These are phyloP conservation scores for Scytalidium lignicola DNA, from an alignment of 2,329 filamentous ascomycete species.

Conservation along the genomic window DNA sequence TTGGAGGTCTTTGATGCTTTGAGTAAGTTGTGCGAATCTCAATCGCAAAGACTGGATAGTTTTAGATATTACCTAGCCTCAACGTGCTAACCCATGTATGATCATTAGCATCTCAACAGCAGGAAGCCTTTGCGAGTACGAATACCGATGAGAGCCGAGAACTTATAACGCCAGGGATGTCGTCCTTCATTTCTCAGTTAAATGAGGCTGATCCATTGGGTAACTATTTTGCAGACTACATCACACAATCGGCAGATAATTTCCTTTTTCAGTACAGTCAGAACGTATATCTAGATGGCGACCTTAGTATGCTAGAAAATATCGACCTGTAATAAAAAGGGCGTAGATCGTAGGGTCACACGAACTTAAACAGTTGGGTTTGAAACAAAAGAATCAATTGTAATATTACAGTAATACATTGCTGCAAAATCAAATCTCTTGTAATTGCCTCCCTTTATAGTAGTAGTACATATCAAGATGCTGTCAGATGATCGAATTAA, in stretches of 20 bases:
- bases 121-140: not conserved
- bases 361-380: too few relatives aligned
- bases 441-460: too few relatives aligned
- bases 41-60: too few relatives aligned
- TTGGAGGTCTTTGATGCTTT: not conserved
- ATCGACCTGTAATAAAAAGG: too few relatives aligned
- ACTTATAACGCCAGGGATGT: not conserved
- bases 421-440: too few relatives aligned
- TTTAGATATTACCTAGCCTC: too few relatives aligned
- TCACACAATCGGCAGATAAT: constrained; percentile 1
- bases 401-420: too few relatives aligned
- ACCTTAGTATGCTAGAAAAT: not conserved
- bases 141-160: not conserved
- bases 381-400: too few relatives aligned
- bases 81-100: too few relatives aligned
- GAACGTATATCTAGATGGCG: not conserved
- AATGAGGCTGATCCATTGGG: not conserved
- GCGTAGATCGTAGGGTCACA: too few relatives aligned
- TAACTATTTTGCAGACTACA: not conserved
- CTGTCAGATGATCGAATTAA: too few relatives aligned
- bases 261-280: constrained; percentile 1
- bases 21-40: not conserved
- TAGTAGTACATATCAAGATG: too few relatives aligned
- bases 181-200: not conserved
- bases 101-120: not conserved